phyloP scores from a whole-genome alignment of 2,329 filamentous ascomycete genomes.

The Biscogniauxia sp. region DNA sequence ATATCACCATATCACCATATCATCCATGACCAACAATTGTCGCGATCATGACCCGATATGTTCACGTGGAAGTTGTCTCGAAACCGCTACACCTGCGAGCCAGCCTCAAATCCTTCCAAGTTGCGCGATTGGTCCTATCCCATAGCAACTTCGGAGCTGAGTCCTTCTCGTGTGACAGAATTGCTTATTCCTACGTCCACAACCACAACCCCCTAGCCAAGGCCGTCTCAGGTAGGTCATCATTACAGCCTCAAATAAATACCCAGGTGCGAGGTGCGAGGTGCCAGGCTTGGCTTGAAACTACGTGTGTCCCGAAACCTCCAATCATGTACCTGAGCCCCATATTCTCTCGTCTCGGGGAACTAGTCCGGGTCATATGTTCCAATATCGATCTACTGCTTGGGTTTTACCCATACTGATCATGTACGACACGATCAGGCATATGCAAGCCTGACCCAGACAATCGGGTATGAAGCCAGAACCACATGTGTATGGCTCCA shows the following conservation, averaged over 20 bases:
- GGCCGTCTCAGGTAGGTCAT: not conserved
- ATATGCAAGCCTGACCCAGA: constrained; percentile 10
- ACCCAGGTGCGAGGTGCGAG: not conserved
- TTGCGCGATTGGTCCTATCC: constrained; percentile 14
- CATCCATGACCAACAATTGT: not conserved
- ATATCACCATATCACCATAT: constrained; percentile 1
- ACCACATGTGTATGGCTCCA: constrained; percentile 5
- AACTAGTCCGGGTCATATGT: not conserved
- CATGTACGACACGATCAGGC: constrained; percentile 13
- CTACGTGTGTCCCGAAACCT: not conserved
- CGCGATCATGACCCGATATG: constrained; percentile 7
- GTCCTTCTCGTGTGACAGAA: constrained; percentile 16
- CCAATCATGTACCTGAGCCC: not conserved
- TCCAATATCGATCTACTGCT: not conserved
- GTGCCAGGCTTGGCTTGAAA: not conserved
- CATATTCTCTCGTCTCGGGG: not conserved
- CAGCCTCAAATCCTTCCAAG: constrained; percentile 19
- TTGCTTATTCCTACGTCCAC: constrained; percentile 9
- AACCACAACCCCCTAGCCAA: not conserved
- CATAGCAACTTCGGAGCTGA: constrained; percentile 15
- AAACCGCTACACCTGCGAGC: constrained; percentile 15
- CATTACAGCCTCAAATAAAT: not conserved
- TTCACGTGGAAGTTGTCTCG: constrained; percentile 18
- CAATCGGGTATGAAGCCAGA: constrained; percentile 14
- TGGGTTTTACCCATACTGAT: constrained; percentile 3